Percentiles rank a stretch among this genome's conserved stretches.
Conservation (phyloP, 2,329 filamentous ascomycete species). For the Nemania sp. region DNA sequence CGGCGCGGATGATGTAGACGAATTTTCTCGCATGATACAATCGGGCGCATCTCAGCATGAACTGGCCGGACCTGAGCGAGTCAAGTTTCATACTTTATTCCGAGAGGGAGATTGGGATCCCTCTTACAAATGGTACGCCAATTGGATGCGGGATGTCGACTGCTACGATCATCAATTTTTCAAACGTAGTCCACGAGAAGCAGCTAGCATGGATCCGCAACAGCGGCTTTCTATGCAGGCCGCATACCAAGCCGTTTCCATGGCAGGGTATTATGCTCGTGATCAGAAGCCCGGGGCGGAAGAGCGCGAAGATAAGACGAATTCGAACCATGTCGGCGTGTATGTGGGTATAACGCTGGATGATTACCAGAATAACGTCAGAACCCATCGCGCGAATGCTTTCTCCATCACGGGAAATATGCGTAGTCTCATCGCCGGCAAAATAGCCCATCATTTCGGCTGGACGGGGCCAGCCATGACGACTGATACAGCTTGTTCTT, state of each 20-base stretch:
- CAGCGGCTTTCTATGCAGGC: not conserved
- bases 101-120: not conserved
- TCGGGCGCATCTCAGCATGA: too few species aligned
- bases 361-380: conserved; percentile 48
- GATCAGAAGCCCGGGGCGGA: too few species aligned
- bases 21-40: too few species aligned
- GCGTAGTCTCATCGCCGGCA: conserved; percentile 25
- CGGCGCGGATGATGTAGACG: too few species aligned
- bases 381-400: conserved; percentile 40
- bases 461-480: conserved; percentile 35
- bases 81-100: too few species aligned
- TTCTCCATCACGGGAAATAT: conserved; percentile 38
- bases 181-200: not conserved
- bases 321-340: not conserved
- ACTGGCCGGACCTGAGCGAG: too few species aligned
- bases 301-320: too few species aligned
- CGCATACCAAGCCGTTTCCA: not conserved
- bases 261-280: not conserved
- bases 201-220: not conserved
- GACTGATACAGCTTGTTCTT: conserved; percentile 39
- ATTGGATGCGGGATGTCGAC: not conserved
- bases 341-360: conserved; percentile 18
- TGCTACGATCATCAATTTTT: not conserved
- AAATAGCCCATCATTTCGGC: conserved; percentile 39
- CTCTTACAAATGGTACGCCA: not conserved